These are phyloP conservation scores for Begonia loranthoides DNA, from an alignment of 306 rosid species.

Conservation along the genomic window DNA sequence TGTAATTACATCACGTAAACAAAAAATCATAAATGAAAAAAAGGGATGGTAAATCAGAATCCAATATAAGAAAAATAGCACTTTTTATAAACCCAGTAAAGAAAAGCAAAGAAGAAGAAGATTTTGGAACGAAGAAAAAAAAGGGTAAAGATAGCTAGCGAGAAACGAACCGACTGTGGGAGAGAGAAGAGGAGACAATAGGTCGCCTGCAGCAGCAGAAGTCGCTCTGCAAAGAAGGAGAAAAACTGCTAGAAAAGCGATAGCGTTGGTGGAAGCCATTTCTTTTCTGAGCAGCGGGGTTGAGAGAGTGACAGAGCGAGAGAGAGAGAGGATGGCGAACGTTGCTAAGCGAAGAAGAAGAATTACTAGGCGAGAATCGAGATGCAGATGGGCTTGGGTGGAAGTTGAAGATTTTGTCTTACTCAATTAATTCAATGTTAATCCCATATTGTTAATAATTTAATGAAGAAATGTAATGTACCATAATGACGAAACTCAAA, in stretches of 20 bases:
- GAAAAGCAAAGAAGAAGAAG: background rate
- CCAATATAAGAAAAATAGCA: background rate
- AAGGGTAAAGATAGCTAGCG: background rate
- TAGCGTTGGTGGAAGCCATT: background rate
- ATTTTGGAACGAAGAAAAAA: background rate
- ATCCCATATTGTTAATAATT: too few relatives aligned
- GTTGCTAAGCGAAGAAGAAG: too few relatives aligned
- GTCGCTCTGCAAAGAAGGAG: background rate
- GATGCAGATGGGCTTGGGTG: too few relatives aligned
- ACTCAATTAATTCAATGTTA: too few relatives aligned
- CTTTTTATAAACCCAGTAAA: background rate
- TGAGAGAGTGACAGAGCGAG: too few relatives aligned
- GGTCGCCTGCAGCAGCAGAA: background rate
- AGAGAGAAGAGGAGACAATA: background rate
- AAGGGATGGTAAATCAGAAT: background rate
- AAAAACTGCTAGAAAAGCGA: background rate
- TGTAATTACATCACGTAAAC: background rate
- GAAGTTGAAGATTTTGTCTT: too few relatives aligned
- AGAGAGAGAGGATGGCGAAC: too few relatives aligned
- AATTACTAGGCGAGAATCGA: too few relatives aligned
- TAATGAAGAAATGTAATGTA: too few relatives aligned
- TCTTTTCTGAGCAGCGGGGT: background rate
- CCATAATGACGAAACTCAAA: too few relatives aligned
- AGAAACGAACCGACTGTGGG: background rate
- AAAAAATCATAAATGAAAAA: background rate